phyloP scores from a whole-genome alignment of 257 asterid genomes.

The Fraxinus quadrangulata region DNA sequence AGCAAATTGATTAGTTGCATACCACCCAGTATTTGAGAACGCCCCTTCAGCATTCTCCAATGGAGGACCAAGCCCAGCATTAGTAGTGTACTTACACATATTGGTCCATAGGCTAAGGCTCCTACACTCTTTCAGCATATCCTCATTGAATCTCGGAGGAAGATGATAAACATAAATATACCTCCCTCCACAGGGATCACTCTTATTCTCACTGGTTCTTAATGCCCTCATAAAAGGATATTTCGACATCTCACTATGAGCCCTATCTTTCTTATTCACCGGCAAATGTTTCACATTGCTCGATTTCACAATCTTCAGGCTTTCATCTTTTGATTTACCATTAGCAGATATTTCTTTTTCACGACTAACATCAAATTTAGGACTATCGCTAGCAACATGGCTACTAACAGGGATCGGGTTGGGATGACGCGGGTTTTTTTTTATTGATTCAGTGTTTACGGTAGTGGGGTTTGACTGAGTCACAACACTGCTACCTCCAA shows the following conservation, averaged over 20 bases:
- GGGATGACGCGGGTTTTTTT: constrained; percentile 15
- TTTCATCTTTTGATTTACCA: constrained; percentile 9
- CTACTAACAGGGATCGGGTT: constrained; percentile 21
- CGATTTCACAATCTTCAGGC: constrained; percentile 9
- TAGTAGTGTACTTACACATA: constrained; percentile 45
- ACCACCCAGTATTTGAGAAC: constrained; percentile 47
- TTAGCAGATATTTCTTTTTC: constrained; percentile 12
- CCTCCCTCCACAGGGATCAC: constrained; percentile 45
- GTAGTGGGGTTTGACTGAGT: constrained; percentile 38
- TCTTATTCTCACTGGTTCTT: constrained; percentile 62
- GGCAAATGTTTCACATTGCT: constrained; percentile 13
- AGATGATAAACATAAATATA: constrained; percentile 48
- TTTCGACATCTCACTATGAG: constrained; percentile 22
- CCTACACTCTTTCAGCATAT: constrained; percentile 49
- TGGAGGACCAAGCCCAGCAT: constrained; percentile 52
- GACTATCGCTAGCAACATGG: constrained; percentile 6
- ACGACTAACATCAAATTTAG: constrained; percentile 12
- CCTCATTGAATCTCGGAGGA: constrained; percentile 50
- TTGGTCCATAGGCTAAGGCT: constrained; percentile 49
- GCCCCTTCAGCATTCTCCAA: constrained; percentile 47
- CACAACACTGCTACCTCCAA: constrained; percentile 32
- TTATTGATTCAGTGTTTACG: constrained; percentile 10
- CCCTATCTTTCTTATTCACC: constrained; percentile 5
- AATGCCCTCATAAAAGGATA: constrained; percentile 73
- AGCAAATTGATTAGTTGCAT: constrained; percentile 52